Conservation (phyloP, 1,284 basidiomycete species). For the Mycena sp. region DNA sequence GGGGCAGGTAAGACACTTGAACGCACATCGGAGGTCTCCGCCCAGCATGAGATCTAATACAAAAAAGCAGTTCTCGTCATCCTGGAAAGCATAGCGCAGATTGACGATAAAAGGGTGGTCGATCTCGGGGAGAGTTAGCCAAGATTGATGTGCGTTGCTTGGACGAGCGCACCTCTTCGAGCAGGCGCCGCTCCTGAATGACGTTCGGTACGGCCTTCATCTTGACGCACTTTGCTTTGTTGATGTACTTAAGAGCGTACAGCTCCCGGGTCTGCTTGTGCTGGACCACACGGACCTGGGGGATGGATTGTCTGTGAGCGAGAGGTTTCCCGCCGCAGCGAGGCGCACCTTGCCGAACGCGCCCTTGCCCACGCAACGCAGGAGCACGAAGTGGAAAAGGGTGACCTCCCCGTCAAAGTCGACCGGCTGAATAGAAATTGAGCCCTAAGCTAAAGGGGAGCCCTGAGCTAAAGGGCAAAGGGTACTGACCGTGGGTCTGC, state of each 20-base stretch:
- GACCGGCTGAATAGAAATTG: constrained; percentile 76
- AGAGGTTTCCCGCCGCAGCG: constrained; percentile 22
- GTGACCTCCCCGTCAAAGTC: constrained; percentile 98
- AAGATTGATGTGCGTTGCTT: constrained; percentile 4
- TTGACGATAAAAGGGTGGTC: constrained; percentile 98
- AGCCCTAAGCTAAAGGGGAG: no score
- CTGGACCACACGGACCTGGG: constrained; percentile 95
- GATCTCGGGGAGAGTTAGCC: constrained; percentile 61
- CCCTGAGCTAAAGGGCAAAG: background rate
- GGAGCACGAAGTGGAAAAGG: constrained; percentile 95
- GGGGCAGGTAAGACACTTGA: constrained; percentile 33
- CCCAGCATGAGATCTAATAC: constrained; percentile 98
- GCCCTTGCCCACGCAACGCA: constrained; percentile 96
- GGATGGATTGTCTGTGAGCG: background rate
- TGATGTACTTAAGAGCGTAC: constrained; percentile 99
- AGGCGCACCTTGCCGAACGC: constrained; percentile 93
- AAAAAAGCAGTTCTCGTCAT: constrained; percentile 99
- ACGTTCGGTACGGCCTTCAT: constrained; percentile 98
- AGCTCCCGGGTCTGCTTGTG: constrained; percentile 97
- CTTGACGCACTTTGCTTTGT: constrained; percentile 97
- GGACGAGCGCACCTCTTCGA: constrained; percentile 81
- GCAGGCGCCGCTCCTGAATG: constrained; percentile 90
- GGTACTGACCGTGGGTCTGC: constrained; percentile 75
- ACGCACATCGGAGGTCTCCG: constrained; percentile 92
- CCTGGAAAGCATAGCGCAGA: constrained; percentile 97